Evolutionary conservation across 164 flowering plant species (phyloP).

Genomic region (Vitis rotundifolia): DNA sequence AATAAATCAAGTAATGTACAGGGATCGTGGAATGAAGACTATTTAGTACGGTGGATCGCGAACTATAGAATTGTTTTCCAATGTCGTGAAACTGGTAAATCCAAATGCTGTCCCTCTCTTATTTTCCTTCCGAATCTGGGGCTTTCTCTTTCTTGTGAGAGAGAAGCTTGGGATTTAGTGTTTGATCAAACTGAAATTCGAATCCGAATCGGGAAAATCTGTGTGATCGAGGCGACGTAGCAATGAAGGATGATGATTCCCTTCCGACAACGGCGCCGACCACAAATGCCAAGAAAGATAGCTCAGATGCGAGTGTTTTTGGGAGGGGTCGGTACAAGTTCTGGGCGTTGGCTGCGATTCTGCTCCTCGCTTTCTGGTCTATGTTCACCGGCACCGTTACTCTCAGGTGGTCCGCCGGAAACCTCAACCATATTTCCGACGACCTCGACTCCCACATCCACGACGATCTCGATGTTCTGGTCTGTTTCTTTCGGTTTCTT

Average conservation of each 20-base stretch:
- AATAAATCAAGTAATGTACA: too few species aligned
- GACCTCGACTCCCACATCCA: slow-evolving; percentile 53
- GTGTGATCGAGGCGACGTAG: slow-evolving; percentile 2
- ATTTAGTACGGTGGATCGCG: too few species aligned
- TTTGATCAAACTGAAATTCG: too few species aligned
- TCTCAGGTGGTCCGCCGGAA: slow-evolving; percentile 90
- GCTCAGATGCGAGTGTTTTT: slow-evolving; percentile 42
- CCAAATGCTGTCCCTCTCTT: too few species aligned
- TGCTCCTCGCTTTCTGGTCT: slow-evolving; percentile 94
- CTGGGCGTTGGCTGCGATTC: slow-evolving; percentile 87
- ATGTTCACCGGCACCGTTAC: slow-evolving; percentile 95
- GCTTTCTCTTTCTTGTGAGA: too few species aligned
- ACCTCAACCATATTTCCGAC: slow-evolving; percentile 62
- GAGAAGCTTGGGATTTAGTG: too few species aligned
- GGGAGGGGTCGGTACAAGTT: slow-evolving; percentile 87
- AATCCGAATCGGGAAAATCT: neutral
- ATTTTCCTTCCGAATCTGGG: too few species aligned
- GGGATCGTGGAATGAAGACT: too few species aligned
- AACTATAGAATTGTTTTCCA: too few species aligned
- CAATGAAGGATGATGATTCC: slow-evolving; percentile 76
- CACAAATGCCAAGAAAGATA: slow-evolving; percentile 35
- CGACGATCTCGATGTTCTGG: slow-evolving; percentile 92
- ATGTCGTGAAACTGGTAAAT: too few species aligned
- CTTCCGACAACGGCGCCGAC: slow-evolving; percentile 40
- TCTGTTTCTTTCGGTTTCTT: slow-evolving; percentile 14